Conservation (phyloP, 2,329 filamentous ascomycete genomes). For the Phoma sp. region DNA sequence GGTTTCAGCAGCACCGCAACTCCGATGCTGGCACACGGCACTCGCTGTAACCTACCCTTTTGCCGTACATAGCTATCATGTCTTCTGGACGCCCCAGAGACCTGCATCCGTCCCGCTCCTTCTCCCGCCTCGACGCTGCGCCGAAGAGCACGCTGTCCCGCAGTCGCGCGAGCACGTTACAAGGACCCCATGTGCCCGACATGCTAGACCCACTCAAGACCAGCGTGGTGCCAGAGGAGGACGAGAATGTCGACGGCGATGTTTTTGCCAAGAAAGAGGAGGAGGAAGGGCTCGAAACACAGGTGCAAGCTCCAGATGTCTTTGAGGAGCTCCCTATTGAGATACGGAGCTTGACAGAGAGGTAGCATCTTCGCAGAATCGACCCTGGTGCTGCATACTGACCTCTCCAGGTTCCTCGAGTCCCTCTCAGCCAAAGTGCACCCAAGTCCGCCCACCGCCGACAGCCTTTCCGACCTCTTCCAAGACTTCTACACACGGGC, state of each 20-base stretch:
- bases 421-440: constrained; percentile 88
- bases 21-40: constrained; percentile 39
- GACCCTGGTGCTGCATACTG: not conserved
- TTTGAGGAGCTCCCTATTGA: constrained; percentile 94
- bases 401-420: constrained; percentile 78
- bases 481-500: constrained; percentile 92
- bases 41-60: constrained; percentile 2
- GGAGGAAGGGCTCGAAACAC: constrained; percentile 32
- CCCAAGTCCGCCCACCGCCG: constrained; percentile 80
- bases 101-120: constrained; percentile 56
- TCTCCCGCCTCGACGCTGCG: constrained; percentile 57
- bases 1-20: constrained; percentile 31
- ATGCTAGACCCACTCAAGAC: constrained; percentile 54
- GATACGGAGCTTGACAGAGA: constrained; percentile 86
- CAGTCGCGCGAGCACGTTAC: constrained; percentile 57
- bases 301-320: constrained; percentile 63
- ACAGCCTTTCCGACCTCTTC: constrained; percentile 83
- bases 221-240: constrained; percentile 43
- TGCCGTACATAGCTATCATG: constrained; percentile 28
- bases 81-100: constrained; percentile 43
- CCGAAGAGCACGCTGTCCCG: constrained; percentile 46
- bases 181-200: constrained; percentile 51
- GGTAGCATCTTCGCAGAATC: constrained; percentile 57
- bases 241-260: constrained; percentile 45
- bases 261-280: constrained; percentile 53